phyloP scores from a whole-genome alignment of 1,139 yeast species.

The Sugiyamaella xylanicola region DNA sequence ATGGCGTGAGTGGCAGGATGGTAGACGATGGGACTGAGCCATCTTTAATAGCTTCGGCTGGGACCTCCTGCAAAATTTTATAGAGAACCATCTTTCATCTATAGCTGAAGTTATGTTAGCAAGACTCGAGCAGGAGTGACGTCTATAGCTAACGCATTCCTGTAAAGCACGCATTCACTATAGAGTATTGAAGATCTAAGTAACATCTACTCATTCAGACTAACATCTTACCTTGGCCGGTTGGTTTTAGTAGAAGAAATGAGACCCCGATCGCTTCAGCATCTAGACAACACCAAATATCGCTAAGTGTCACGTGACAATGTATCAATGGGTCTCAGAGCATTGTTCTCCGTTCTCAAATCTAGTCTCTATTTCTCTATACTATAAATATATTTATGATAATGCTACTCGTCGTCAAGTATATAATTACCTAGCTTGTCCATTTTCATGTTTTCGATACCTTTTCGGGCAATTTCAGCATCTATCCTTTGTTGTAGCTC shows the following conservation, averaged over 20 bases:
- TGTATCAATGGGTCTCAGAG: too few relatives aligned
- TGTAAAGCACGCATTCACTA: too few relatives aligned
- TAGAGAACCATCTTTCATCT: conserved; percentile 21
- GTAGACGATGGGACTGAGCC: conserved; percentile 30
- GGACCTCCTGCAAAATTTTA: conserved; percentile 36
- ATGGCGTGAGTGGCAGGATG: conserved; percentile 34
- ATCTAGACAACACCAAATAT: too few relatives aligned
- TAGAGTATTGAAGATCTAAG: too few relatives aligned
- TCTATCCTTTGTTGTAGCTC: conserved; percentile 38
- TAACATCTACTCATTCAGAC: too few relatives aligned
- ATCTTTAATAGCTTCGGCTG: conserved; percentile 35
- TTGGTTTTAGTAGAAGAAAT: too few relatives aligned
- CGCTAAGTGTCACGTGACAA: background rate
- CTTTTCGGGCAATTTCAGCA: conserved; percentile 51
- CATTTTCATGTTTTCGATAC: conserved; percentile 77
- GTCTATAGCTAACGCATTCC: background rate
- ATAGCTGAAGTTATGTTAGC: background rate
- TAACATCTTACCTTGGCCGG: too few relatives aligned
- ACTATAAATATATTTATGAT: conserved; percentile 3
- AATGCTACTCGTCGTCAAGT: conserved; percentile 46
- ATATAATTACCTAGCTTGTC: conserved; percentile 81
- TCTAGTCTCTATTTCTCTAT: too few relatives aligned
- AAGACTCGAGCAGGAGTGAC: background rate
- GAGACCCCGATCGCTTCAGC: too few relatives aligned
- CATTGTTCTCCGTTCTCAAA: too few relatives aligned